Conservation (phyloP, 345 rosid genomes). For the Moricandia arvensis region DNA sequence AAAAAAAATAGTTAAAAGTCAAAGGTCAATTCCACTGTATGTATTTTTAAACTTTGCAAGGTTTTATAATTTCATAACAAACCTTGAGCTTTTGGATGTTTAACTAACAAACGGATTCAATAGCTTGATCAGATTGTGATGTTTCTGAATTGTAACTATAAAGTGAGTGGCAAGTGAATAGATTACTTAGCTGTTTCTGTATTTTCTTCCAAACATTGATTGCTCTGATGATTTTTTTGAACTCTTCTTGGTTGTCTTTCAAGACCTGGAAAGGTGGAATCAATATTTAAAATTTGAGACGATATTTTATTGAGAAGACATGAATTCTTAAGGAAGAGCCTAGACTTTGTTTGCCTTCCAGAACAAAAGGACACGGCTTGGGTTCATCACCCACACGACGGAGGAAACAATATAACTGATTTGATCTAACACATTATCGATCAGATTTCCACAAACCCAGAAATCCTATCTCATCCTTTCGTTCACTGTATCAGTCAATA, state of each 20-base stretch:
- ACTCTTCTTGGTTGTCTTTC: background rate
- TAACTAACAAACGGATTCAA: no score
- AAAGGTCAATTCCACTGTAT: no score
- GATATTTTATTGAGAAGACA: conserved; percentile 32
- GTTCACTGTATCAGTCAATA: no score
- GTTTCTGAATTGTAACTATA: no score
- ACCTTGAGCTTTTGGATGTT: no score
- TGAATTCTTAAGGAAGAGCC: conserved; percentile 62
- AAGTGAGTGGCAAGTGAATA: background rate
- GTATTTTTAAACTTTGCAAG: no score
- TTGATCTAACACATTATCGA: background rate
- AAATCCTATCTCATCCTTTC: no score
- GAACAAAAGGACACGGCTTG: conserved; percentile 49
- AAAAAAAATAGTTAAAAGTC: no score
- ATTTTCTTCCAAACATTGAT: background rate
- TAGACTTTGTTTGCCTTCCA: conserved; percentile 71
- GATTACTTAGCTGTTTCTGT: background rate
- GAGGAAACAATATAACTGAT: background rate
- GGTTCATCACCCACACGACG: conserved; percentile 46
- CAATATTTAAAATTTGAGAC: background rate
- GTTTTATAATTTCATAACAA: no score
- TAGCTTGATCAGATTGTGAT: no score
- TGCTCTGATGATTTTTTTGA: background rate
- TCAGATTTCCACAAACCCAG: background rate
- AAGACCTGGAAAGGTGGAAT: background rate